Conservation (phyloP, 108 stramenopile species). For the Pseudonitzschia delicatissima region DNA sequence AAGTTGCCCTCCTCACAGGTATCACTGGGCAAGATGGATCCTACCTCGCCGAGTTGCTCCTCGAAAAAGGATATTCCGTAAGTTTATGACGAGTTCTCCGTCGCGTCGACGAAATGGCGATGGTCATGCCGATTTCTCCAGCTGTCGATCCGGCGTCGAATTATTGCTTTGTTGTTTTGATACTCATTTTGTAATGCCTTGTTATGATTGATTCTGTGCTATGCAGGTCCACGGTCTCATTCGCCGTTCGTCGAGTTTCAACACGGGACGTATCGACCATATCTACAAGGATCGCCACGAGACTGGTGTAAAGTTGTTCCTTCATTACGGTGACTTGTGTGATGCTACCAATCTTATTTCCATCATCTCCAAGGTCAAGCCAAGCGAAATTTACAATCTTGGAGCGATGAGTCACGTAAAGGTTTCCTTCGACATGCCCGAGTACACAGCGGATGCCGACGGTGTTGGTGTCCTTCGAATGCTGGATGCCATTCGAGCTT, state of each 20-base stretch:
- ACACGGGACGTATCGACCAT: conserved; percentile 98
- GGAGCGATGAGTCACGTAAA: conserved; percentile 99
- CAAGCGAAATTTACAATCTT: conserved; percentile 98
- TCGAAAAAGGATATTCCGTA: conserved; percentile 93
- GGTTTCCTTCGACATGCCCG: conserved; percentile 98
- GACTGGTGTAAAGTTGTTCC: conserved; percentile 91
- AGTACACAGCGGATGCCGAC: conserved; percentile 98
- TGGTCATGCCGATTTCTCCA: not conserved
- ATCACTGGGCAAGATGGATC: conserved; percentile 99
- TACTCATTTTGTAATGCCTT: too few species aligned
- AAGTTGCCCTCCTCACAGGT: conserved; percentile 95
- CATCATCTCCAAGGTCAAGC: conserved; percentile 84
- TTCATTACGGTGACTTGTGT: conserved; percentile 98
- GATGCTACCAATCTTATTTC: conserved; percentile 96
- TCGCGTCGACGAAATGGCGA: not conserved
- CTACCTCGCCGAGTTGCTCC: conserved; percentile 92
- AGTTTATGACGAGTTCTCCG: conserved; percentile 22
- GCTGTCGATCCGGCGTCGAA: not conserved
- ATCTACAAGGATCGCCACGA: conserved; percentile 96
- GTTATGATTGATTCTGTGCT: conserved; percentile 2
- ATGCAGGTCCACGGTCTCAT: conserved; percentile 95
- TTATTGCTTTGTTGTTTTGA: not conserved
- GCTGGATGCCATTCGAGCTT: conserved; percentile 96
- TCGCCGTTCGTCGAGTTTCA: conserved; percentile 97
- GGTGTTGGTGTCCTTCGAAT: conserved; percentile 98